Evolutionary conservation across 768 basidiomycete genomes (phyloP).

Genomic region (Psilocybe cyanescens): DNA sequence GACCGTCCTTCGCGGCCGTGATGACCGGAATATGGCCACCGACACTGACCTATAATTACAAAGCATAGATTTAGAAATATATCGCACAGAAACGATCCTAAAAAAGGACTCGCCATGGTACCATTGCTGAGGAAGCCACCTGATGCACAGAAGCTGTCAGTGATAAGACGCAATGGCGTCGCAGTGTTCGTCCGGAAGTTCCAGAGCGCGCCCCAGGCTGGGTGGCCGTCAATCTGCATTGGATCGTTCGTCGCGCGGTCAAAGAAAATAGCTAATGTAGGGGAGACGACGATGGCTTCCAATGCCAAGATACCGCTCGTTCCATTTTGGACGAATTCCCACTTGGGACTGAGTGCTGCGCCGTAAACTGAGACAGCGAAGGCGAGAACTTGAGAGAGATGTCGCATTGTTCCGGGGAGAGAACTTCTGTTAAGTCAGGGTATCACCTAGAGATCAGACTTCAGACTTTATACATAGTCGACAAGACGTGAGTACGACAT

Average conservation of each 20-base stretch:
- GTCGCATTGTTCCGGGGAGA: constrained; percentile 6
- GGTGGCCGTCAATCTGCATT: constrained; percentile 40
- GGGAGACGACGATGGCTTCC: constrained; percentile 27
- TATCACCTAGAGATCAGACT: not conserved
- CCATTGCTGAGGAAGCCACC: constrained; percentile 46
- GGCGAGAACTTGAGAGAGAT: constrained; percentile 7
- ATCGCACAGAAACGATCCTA: not conserved
- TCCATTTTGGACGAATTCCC: constrained; percentile 30
- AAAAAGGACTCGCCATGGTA: constrained; percentile 32
- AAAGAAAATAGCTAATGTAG: constrained; percentile 26
- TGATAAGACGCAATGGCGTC: constrained; percentile 36
- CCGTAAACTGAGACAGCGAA: constrained; percentile 10
- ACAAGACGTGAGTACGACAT: not conserved
- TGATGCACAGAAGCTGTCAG: constrained; percentile 46
- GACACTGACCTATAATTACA: constrained; percentile 31
- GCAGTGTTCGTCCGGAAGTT: constrained; percentile 42
- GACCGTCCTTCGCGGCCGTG: constrained; percentile 32
- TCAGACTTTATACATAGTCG: constrained; percentile 8
- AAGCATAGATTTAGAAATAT: constrained; percentile 3
- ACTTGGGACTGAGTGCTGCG: constrained; percentile 15
- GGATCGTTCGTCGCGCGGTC: constrained; percentile 36
- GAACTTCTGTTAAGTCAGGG: not conserved
- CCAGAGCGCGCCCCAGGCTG: constrained; percentile 48
- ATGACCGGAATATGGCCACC: constrained; percentile 33
- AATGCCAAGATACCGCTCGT: constrained; percentile 26